These are phyloP conservation scores for Euphorbia pulcherrima DNA, from an alignment of 345 rosid species.

Conservation along the genomic window DNA sequence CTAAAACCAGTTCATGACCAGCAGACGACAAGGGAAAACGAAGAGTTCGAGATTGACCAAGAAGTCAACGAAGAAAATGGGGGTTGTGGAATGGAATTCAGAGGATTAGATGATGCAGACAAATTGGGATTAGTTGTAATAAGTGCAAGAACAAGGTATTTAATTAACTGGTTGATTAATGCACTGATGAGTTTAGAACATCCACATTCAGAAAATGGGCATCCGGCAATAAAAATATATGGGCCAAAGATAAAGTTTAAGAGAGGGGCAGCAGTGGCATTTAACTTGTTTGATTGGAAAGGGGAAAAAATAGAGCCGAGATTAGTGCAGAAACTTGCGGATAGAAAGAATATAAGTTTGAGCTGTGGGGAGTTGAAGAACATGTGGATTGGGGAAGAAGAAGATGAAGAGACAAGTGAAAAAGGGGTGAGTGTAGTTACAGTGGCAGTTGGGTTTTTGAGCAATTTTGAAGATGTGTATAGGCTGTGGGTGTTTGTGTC, in stretches of 20 bases:
- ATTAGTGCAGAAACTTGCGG: constrained; percentile 74
- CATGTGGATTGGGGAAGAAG: constrained; percentile 33
- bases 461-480: constrained; percentile 68
- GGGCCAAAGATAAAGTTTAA: constrained; percentile 54
- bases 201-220: constrained; percentile 42
- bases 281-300: constrained; percentile 87
- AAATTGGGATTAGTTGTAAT: constrained; percentile 54
- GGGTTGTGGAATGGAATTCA: constrained; percentile 37
- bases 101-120: constrained; percentile 73
- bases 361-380: constrained; percentile 47
- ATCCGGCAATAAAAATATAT: constrained; percentile 49
- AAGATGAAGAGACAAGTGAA: constrained; percentile 26
- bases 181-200: constrained; percentile 64
- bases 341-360: constrained; percentile 53
- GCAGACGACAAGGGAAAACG: too few relatives aligned
- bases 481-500: constrained; percentile 79
- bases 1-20: too few relatives aligned
- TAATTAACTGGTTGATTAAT: constrained; percentile 67
- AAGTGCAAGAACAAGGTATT: constrained; percentile 50
- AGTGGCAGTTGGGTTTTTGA: constrained; percentile 61
- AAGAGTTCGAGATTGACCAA: too few relatives aligned
- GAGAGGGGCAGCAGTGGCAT: constrained; percentile 61
- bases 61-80: too few relatives aligned
- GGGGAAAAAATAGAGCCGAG: constrained; percentile 63
- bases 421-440: constrained; percentile 44